Base-by-base conservation (phyloP, 129 eudicot species). In the Centrapalus pauciflorus region DNA sequence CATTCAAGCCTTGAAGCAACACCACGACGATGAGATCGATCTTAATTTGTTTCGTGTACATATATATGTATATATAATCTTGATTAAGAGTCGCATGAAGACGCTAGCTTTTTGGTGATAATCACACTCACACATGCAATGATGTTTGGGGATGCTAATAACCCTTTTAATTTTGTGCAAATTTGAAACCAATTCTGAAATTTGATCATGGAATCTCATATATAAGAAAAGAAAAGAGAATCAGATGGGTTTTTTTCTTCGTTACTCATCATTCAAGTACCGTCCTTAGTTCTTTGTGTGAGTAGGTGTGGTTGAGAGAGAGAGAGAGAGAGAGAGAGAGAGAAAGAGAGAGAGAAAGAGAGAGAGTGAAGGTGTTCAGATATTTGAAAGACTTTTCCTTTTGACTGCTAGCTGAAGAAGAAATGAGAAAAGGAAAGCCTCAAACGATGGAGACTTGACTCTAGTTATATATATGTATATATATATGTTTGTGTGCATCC, bases 361-460 rank as follows among this genome's bases (percentile, higher is more conserved):
- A 58, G 66, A 26, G 5, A 40, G 20, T 4, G 43, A 63, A 45
- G 17, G 77, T 73, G 57, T 74, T 76, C 75, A 68, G 75, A 57
- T 51, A 30, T 34, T 48, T 37, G 64, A 78, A 67, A 73, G 78
- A 77, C 86, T 71, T 84, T 79, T 17, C 38, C 75, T 71, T 70
- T 88, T 85, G 85, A 83, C 89, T 69, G 83, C 82, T 74, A 61
- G 75, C 82, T 54, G 68, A 79, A 79, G 79, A 77, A 61, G 69
- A 69, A 74, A 41, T 43, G 28, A 55, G 74, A 73, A 76, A 75
- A 72, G 50, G 69, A 72, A 72, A 80, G 71, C 81, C 75, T 78
- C 61, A 48, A 70, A 41, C 57, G 96, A 89, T 85, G 78, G 79
- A 76, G 96, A 89, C 93, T 37, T 77, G 80, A 86, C 90, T 70